A percentile compares a stretch with the other conserved stretches of the same genome.
Evolutionary conservation across 1,284 basidiomycete genomes (phyloP).

Genomic region (Puccinia polysora): DNA sequence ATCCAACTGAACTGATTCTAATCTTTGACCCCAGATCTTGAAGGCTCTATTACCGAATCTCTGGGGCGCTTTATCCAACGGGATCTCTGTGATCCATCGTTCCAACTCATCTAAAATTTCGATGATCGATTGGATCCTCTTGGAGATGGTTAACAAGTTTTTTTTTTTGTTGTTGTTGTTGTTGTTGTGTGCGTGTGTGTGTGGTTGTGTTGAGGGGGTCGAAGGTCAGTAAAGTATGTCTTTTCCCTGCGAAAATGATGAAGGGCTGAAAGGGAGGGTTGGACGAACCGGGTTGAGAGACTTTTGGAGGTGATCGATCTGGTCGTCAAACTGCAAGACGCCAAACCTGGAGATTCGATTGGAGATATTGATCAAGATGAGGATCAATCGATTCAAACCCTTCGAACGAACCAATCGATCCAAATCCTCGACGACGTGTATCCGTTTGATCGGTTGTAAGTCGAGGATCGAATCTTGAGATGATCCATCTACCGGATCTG

Average conservation of each 20-base stretch:
- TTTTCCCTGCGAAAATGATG: neutral
- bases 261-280: neutral
- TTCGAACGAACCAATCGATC: neutral
- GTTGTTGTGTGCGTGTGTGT: too few relatives aligned
- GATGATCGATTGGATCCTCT: too few relatives aligned
- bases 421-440: neutral
- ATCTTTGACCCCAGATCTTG: conserved; percentile 72
- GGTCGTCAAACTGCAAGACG: neutral
- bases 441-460: conserved; percentile 2
- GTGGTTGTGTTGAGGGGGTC: neutral
- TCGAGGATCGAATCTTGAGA: too few relatives aligned
- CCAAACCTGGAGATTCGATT: conserved; percentile 4
- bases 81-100: conserved; percentile 75
- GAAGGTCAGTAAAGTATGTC: neutral
- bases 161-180: too few relatives aligned
- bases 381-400: neutral
- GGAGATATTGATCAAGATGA: conserved; percentile 1
- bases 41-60: conserved; percentile 94
- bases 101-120: conserved; percentile 67
- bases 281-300: neutral
- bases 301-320: neutral
- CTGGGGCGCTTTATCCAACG: conserved; percentile 72
- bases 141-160: too few relatives aligned
- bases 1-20: conserved; percentile 56
- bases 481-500: too few relatives aligned